Evolutionary conservation across 306 rosid species (phyloP).

Genomic region (Vigna trinervia): DNA sequence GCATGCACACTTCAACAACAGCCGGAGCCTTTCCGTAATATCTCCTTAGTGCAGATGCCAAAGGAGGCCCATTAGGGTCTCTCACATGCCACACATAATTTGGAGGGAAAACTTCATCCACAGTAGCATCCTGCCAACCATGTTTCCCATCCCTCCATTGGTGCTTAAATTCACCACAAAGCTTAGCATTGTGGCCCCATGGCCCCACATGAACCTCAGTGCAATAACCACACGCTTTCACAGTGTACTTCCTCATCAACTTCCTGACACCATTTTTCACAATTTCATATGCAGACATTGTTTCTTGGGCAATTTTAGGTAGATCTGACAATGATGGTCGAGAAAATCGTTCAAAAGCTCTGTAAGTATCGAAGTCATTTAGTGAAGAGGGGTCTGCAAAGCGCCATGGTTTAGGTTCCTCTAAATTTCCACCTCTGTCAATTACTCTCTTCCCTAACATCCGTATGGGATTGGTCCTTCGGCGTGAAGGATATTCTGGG

Average conservation of each 20-base stretch:
- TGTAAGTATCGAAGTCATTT: constrained; percentile 74
- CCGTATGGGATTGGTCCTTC: constrained; percentile 80
- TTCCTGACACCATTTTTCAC: constrained; percentile 70
- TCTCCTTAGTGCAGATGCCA: constrained; percentile 65
- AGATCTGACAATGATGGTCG: constrained; percentile 60
- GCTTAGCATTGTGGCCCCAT: constrained; percentile 97
- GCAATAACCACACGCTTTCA: constrained; percentile 96
- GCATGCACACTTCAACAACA: constrained; percentile 87
- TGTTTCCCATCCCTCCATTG: constrained; percentile 99
- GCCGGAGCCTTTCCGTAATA: constrained; percentile 95
- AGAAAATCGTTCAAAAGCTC: constrained; percentile 67
- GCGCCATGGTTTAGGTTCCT: constrained; percentile 71
- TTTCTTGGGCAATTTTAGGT: constrained; percentile 81
- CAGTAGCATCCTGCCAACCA: constrained; percentile 95
- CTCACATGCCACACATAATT: constrained; percentile 93
- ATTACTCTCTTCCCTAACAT: constrained; percentile 77
- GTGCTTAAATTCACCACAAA: constrained; percentile 95
- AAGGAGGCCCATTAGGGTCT: constrained; percentile 77
- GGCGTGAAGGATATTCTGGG: constrained; percentile 92
- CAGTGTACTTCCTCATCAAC: constrained; percentile 87
- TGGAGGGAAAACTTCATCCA: constrained; percentile 88
- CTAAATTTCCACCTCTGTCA: constrained; percentile 78
- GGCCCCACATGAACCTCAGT: constrained; percentile 99
- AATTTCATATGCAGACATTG: constrained; percentile 68
- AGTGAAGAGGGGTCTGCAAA: constrained; percentile 58